These are phyloP conservation scores for Hypoxylon sp. DNA, from an alignment of 2,329 filamentous ascomycete species.

Conservation along the genomic window DNA sequence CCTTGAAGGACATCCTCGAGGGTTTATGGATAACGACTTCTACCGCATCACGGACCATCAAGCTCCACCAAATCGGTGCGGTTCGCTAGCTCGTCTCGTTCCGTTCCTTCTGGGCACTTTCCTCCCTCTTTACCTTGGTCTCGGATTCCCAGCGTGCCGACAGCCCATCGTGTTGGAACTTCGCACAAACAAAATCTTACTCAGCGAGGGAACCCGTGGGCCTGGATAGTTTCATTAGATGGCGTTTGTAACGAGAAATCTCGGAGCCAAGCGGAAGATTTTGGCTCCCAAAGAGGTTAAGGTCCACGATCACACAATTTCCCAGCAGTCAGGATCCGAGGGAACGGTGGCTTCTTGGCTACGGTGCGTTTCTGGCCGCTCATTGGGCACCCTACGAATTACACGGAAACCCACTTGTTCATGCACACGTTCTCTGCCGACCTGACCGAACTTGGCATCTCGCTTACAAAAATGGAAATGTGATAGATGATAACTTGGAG, in stretches of 20 bases:
- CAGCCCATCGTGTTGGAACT: conserved; percentile 16
- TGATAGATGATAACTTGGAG: conserved; percentile 33
- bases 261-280: conserved; percentile 23
- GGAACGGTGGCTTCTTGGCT: conserved; percentile 37
- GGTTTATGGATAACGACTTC: conserved; percentile 28
- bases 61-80: conserved; percentile 37
- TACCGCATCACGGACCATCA: conserved; percentile 33
- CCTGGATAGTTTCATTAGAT: conserved; percentile 30
- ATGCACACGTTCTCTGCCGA: conserved; percentile 43
- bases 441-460: conserved; percentile 40
- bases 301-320: conserved; percentile 36
- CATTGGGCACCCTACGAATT: conserved; percentile 40
- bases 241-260: conserved; percentile 24
- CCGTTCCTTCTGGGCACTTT: conserved; percentile 36
- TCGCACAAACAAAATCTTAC: conserved; percentile 26
- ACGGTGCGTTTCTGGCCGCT: conserved; percentile 24
- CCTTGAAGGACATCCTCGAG: conserved; percentile 34
- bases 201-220: conserved; percentile 19
- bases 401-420: conserved; percentile 34
- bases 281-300: conserved; percentile 33
- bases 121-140: conserved; percentile 26
- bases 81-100: conserved; percentile 34
- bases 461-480: conserved; percentile 43
- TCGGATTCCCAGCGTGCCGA: conserved; percentile 30
- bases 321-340: conserved; percentile 43